A percentile compares a stretch with the other conserved stretches of the same genome.
Evolutionary conservation across 2,329 filamentous ascomycete species (phyloP).

Genomic region (Aspergillus alliaceus): DNA sequence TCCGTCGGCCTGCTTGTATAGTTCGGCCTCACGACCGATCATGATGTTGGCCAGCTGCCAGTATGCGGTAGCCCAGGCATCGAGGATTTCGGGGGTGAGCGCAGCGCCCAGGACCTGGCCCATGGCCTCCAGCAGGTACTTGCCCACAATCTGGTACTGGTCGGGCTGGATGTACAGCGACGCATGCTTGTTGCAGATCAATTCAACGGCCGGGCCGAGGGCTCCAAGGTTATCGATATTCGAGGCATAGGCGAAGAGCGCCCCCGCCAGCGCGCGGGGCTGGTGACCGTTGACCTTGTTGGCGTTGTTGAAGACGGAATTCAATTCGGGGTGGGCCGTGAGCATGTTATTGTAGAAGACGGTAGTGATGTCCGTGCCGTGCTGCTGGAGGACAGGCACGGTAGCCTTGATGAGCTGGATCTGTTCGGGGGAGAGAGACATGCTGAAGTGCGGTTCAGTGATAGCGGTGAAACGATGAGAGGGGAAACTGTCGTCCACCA

Average conservation of each 20-base stretch:
- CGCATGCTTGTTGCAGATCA: conserved; percentile 75
- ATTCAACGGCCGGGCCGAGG: conserved; percentile 59
- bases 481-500: neutral
- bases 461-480: neutral
- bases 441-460: neutral
- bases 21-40: conserved; percentile 63
- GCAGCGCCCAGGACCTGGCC: conserved; percentile 65
- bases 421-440: neutral
- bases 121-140: conserved; percentile 68
- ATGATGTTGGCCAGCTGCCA: conserved; percentile 72
- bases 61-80: conserved; percentile 72
- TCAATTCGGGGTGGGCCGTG: conserved; percentile 62
- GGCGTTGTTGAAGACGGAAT: conserved; percentile 69
- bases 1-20: conserved; percentile 61
- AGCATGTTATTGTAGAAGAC: conserved; percentile 73
- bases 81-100: conserved; percentile 63
- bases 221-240: conserved; percentile 69
- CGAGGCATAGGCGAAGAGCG: conserved; percentile 69
- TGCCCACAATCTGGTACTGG: conserved; percentile 70
- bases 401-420: conserved; percentile 48
- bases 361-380: conserved; percentile 68
- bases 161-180: conserved; percentile 67
- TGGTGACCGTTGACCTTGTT: conserved; percentile 70
- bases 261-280: conserved; percentile 65
- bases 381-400: conserved; percentile 65